These are phyloP conservation scores for Cordyceps farinosa DNA, from an alignment of 2,329 filamentous ascomycete genomes.

Conservation along the genomic window DNA sequence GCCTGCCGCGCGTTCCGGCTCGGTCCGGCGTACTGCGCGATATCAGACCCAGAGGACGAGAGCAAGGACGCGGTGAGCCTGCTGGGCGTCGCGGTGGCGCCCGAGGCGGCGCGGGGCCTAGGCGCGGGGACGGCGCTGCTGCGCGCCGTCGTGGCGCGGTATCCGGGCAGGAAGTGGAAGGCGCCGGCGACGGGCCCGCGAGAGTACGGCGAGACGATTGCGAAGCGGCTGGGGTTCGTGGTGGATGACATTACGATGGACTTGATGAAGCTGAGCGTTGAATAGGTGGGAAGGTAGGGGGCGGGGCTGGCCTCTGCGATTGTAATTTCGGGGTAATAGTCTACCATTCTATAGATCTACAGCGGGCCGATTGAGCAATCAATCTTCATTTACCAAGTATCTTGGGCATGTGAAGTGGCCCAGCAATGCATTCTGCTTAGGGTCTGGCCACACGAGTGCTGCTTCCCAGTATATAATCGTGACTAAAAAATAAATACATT, in stretches of 20 bases:
- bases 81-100: constrained; percentile 21
- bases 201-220: constrained; percentile 19
- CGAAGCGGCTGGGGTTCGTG: constrained; percentile 16
- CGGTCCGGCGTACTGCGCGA: constrained; percentile 22
- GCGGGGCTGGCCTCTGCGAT: too few relatives aligned
- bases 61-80: constrained; percentile 19
- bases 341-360: not conserved
- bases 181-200: constrained; percentile 17
- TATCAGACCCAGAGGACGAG: constrained; percentile 21
- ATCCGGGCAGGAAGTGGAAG: constrained; percentile 20
- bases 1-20: constrained; percentile 20
- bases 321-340: too few relatives aligned
- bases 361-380: not conserved
- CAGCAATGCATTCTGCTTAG: too few relatives aligned
- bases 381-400: too few relatives aligned
- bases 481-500: too few relatives aligned
- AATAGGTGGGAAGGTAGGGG: not conserved
- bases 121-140: constrained; percentile 21
- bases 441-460: too few relatives aligned
- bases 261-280: constrained; percentile 18
- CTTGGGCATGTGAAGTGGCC: too few relatives aligned
- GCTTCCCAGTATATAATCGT: too few relatives aligned
- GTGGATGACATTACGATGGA: constrained; percentile 4
- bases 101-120: constrained; percentile 19
- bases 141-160: constrained; percentile 22